Evolutionary conservation across 768 basidiomycete genomes (phyloP).

Genomic region (Russula brevipes): DNA sequence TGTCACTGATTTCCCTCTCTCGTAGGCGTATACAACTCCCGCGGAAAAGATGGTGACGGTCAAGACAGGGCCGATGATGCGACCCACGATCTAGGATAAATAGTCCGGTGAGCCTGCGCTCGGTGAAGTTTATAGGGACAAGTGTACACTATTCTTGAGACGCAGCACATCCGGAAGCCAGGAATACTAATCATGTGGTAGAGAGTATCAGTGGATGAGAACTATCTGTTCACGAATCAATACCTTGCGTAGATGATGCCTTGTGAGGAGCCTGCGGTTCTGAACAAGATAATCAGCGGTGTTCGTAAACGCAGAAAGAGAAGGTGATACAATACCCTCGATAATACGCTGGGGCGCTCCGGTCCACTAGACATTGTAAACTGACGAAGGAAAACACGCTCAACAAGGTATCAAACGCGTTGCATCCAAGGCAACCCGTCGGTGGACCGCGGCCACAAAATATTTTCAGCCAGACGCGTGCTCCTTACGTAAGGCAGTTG

Average conservation of each 20-base stretch:
- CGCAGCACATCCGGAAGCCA: constrained; percentile 89
- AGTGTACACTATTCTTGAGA: constrained; percentile 71
- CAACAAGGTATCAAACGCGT: not conserved
- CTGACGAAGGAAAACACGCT: not conserved
- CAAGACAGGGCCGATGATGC: constrained; percentile 75
- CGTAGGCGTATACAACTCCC: constrained; percentile 53
- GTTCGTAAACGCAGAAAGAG: not conserved
- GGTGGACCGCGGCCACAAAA: too few species aligned
- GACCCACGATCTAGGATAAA: constrained; percentile 52
- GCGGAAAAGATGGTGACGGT: constrained; percentile 76
- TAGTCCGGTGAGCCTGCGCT: constrained; percentile 13
- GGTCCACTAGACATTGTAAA: constrained; percentile 3
- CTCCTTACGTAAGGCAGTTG: constrained; percentile 2
- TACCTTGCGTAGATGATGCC: constrained; percentile 25
- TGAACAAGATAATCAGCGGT: not conserved
- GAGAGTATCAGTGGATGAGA: not conserved
- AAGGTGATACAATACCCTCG: constrained; percentile 8
- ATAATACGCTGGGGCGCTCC: not conserved
- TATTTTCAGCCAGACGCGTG: not conserved
- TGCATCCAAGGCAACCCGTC: not conserved
- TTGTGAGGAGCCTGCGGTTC: constrained; percentile 22
- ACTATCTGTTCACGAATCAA: not conserved
- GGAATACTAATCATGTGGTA: constrained; percentile 51
- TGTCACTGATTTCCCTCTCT: constrained; percentile 52
- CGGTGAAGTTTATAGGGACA: not conserved